A percentile compares a stretch with the other conserved stretches of the same genome.
Conservation (phyloP, 495 filamentous ascomycete genomes). For the Penicillium canariense region DNA sequence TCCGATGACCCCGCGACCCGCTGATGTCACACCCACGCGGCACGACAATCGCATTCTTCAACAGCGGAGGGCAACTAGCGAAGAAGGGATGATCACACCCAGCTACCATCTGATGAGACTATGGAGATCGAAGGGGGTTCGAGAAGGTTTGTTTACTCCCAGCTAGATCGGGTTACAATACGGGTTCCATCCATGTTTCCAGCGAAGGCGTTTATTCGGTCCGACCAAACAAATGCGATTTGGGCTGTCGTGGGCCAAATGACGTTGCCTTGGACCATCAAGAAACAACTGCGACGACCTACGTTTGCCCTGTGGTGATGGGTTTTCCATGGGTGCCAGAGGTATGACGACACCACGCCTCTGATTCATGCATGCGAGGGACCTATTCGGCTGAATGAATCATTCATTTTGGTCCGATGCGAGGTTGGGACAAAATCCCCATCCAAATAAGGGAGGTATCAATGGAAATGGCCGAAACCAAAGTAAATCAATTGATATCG, state of each 20-base stretch:
- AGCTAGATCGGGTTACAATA: not conserved
- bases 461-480: too few relatives aligned
- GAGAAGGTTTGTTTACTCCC: slow-evolving; percentile 1
- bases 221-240: not conserved
- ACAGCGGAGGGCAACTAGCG: not conserved
- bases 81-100: not conserved
- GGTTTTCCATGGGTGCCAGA: not conserved
- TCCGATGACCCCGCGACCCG: slow-evolving; percentile 20
- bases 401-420: too few relatives aligned
- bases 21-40: slow-evolving; percentile 25
- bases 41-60: not conserved
- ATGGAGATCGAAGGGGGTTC: not conserved
- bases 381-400: not conserved
- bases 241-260: not conserved
- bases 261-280: not conserved
- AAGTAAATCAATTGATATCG: not conserved
- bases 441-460: too few relatives aligned
- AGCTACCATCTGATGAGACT: not conserved
- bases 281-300: not conserved
- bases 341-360: not conserved
- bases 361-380: not conserved
- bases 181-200: slow-evolving; percentile 4
- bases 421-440: too few relatives aligned
- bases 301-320: not conserved
- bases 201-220: not conserved